Percentiles rank a stretch among this genome's conserved stretches.
phyloP scores from a whole-genome alignment of 306 rosid genomes.

The Dalbergia cochinchinensis region DNA sequence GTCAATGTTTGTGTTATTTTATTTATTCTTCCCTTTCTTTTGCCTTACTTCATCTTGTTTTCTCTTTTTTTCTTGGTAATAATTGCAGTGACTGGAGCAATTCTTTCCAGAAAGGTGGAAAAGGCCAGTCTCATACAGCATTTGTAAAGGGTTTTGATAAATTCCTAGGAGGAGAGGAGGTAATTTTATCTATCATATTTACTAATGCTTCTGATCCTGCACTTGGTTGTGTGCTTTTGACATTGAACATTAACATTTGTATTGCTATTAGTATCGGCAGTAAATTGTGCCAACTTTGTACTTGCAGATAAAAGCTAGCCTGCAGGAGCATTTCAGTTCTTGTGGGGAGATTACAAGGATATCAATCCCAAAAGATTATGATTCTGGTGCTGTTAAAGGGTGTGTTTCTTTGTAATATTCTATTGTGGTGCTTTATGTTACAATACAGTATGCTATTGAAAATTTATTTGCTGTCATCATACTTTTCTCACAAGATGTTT shows the following conservation, averaged over 20 bases:
- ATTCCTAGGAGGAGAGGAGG: constrained; percentile 76
- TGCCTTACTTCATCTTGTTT: not conserved
- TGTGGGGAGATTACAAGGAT: constrained; percentile 84
- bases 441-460: not conserved
- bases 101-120: constrained; percentile 68
- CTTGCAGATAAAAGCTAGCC: constrained; percentile 60
- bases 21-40: not conserved
- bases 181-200: constrained; percentile 19
- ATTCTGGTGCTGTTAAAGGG: constrained; percentile 73
- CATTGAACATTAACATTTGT: not conserved
- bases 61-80: not conserved
- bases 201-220: not conserved
- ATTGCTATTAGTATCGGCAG: not conserved
- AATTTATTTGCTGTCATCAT: too few relatives aligned
- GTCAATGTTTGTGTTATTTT: not conserved
- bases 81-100: constrained; percentile 53
- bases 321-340: constrained; percentile 62
- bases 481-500: not conserved
- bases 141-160: constrained; percentile 78
- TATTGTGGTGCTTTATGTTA: not conserved
- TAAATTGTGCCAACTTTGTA: not conserved
- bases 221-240: not conserved
- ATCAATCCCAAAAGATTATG: constrained; percentile 78
- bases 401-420: constrained; percentile 28
- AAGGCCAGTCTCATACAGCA: constrained; percentile 52